Conservation (phyloP, 2,329 filamentous ascomycete species). For the Colletotrichum paranaense region DNA sequence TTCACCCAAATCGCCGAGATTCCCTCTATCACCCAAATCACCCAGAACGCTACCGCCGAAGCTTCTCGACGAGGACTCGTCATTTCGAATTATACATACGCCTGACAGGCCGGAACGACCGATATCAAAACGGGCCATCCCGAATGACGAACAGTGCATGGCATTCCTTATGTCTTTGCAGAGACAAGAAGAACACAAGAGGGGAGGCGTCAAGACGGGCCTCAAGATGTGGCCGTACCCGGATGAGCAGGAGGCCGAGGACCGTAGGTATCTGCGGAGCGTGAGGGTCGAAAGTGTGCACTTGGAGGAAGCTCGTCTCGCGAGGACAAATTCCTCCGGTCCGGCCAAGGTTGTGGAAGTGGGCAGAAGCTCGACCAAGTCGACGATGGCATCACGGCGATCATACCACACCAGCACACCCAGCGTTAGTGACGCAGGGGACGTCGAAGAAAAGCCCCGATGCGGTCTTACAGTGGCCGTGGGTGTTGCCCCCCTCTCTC, state of each 20-base stretch:
- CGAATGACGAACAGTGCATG: conserved; percentile 37
- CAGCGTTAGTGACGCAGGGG: conserved; percentile 5
- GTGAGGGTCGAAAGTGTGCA: conserved; percentile 30
- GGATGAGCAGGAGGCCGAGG: conserved; percentile 16
- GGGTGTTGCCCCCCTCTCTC: background rate
- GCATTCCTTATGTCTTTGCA: conserved; percentile 34
- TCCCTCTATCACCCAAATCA: background rate
- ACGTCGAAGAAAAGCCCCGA: background rate
- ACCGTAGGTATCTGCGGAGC: conserved; percentile 16
- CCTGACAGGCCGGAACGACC: conserved; percentile 34
- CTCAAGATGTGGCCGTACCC: conserved; percentile 27
- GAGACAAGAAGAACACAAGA: conserved; percentile 28
- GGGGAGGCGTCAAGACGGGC: conserved; percentile 13
- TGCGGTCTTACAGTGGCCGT: background rate
- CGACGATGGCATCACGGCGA: conserved; percentile 9
- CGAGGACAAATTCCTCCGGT: conserved; percentile 29
- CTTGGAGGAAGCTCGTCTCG: conserved; percentile 28
- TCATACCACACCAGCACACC: background rate
- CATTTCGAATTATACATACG: conserved; percentile 31
- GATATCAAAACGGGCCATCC: conserved; percentile 30
- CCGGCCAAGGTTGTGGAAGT: conserved; percentile 30
- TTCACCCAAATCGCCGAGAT: background rate
- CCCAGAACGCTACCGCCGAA: background rate
- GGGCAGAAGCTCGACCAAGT: conserved; percentile 29
- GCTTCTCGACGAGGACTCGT: conserved; percentile 1